Percentiles rank a stretch among this genome's conserved stretches.
phyloP scores from a whole-genome alignment of 2,329 filamentous ascomycete species.

The Pseudopithomyces maydicus region DNA sequence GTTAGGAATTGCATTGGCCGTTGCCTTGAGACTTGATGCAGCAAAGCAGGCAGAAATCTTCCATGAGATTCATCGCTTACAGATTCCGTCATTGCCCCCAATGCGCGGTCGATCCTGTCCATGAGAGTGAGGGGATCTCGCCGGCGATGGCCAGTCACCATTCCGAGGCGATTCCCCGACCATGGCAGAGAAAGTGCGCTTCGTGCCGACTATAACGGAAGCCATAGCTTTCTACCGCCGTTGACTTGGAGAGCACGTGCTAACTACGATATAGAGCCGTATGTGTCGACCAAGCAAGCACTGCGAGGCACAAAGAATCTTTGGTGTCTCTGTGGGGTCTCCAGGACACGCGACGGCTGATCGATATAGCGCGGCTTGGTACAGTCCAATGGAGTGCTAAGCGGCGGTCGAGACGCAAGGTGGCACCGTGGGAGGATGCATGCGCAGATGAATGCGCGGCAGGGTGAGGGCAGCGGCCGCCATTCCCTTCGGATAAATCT shows the following conservation, averaged over 20 bases:
- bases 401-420: neutral
- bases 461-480: neutral
- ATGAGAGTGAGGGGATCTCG: constrained; percentile 4
- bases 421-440: neutral
- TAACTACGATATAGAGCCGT: neutral
- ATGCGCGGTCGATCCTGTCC: constrained; percentile 5
- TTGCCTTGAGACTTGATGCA: neutral
- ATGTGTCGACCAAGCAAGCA: neutral
- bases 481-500: neutral
- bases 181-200: constrained; percentile 34
- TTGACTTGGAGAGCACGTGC: neutral
- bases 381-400: neutral
- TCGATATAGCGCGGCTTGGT: neutral
- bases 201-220: constrained; percentile 31
- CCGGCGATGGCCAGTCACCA: constrained; percentile 14
- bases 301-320: neutral
- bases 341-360: neutral
- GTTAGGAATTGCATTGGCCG: neutral
- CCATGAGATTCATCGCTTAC: neutral
- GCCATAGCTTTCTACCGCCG: constrained; percentile 23
- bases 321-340: neutral
- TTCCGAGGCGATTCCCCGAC: constrained; percentile 20
- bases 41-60: neutral
- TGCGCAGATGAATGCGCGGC: neutral
- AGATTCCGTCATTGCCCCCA: constrained; percentile 7